phyloP scores from a whole-genome alignment of 768 basidiomycete species.

The Tricholoma saponaceum region DNA sequence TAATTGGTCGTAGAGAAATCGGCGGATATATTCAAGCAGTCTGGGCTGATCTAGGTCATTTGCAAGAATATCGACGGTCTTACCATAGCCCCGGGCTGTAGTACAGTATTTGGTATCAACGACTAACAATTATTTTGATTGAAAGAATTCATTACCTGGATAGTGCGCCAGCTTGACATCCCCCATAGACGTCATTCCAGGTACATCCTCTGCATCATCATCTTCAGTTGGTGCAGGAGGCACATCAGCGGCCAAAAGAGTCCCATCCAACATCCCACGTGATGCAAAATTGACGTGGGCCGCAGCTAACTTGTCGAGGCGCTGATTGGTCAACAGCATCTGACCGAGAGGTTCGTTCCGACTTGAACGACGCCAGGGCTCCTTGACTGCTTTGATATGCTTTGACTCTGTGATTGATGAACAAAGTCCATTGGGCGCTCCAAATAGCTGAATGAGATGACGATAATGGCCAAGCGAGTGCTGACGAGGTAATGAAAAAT shows the following conservation, averaged over 20 bases:
- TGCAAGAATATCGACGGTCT: conserved; percentile 10
- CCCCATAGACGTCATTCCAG: conserved; percentile 2
- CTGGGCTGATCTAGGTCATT: conserved; percentile 12
- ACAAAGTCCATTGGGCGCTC: conserved; percentile 4
- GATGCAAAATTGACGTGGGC: not conserved
- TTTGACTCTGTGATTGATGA: too few relatives aligned
- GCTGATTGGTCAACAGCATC: conserved; percentile 9
- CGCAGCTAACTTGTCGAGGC: conserved; percentile 8
- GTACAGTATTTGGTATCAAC: not conserved
- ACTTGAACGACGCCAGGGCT: conserved; percentile 2
- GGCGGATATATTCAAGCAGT: conserved; percentile 17
- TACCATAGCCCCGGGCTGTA: not conserved
- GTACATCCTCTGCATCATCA: not conserved
- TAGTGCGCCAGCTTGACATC: conserved; percentile 1
- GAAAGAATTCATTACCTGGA: not conserved
- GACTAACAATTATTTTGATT: not conserved
- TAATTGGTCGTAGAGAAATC: conserved; percentile 22
- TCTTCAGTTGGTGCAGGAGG: not conserved
- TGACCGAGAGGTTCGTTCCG: conserved; percentile 4
- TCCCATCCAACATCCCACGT: not conserved
- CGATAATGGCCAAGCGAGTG: conserved; percentile 4
- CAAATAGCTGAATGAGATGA: conserved; percentile 3
- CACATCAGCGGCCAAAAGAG: not conserved
- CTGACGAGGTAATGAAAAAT: conserved; percentile 2
- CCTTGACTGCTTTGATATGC: too few relatives aligned